phyloP scores from a whole-genome alignment of 371 early-diverging fungal species.

The Mortierella sp. region DNA sequence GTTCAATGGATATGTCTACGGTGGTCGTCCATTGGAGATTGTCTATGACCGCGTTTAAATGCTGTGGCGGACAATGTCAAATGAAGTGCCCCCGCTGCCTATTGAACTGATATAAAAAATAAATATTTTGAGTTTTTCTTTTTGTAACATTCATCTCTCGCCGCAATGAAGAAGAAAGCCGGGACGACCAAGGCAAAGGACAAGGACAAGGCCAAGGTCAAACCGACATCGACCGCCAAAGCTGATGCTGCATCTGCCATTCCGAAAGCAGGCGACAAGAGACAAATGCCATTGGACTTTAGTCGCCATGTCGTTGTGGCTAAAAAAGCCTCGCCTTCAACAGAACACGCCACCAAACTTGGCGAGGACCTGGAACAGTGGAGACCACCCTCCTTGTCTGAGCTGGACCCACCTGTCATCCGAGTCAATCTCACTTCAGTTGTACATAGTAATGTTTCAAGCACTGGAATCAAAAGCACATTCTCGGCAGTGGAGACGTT shows the following conservation, averaged over 20 bases:
- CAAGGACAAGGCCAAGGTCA: not conserved
- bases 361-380: not conserved
- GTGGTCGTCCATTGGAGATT: conserved; percentile 67
- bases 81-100: not conserved
- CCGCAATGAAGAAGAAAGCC: conserved; percentile 11
- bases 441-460: not conserved
- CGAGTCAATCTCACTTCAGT: conserved; percentile 29
- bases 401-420: conserved; percentile 33
- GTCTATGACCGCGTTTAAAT: conserved; percentile 23
- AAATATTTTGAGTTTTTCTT: not conserved
- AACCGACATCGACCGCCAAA: not conserved
- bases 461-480: not conserved
- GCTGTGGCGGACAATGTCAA: conserved; percentile 9
- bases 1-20: conserved; percentile 71
- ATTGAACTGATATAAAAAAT: not conserved
- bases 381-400: not conserved
- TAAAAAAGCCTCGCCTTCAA: conserved; percentile 22
- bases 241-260: not conserved
- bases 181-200: conserved; percentile 14
- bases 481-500: not conserved
- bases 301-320: conserved; percentile 44
- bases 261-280: conserved; percentile 30
- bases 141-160: not conserved
- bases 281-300: conserved; percentile 53
- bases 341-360: conserved; percentile 43